These are phyloP conservation scores for Syzygium oleosum DNA, from an alignment of 345 rosid species.

Conservation along the genomic window DNA sequence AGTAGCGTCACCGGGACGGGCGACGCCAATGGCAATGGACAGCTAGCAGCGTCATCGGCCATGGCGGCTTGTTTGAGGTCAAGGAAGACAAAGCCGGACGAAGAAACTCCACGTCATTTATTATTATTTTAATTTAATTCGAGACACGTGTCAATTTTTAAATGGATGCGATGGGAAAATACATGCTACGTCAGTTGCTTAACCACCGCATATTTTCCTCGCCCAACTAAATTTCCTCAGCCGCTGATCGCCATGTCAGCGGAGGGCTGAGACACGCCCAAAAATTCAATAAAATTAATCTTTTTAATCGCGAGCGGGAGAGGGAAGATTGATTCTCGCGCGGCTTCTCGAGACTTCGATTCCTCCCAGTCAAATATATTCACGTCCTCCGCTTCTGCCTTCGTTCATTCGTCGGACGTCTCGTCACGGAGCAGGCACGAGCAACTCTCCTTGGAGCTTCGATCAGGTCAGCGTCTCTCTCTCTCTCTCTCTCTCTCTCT, in stretches of 20 bases:
- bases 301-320: neutral
- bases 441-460: neutral
- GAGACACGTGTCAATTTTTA: no score
- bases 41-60: no score
- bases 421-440: neutral
- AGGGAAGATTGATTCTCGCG: neutral
- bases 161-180: no score
- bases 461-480: neutral
- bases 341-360: slow-evolving; percentile 17
- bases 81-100: no score
- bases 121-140: no score
- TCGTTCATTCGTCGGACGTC: neutral
- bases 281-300: no score
- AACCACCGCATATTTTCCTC: neutral
- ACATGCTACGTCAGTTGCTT: no score
- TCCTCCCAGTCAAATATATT: neutral
- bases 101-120: no score
- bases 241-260: neutral
- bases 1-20: no score
- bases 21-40: no score
- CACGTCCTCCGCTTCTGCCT: neutral
- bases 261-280: neutral
- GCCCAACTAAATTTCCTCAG: neutral
- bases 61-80: no score
- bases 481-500: neutral